A percentile compares a stretch with the other conserved stretches of the same genome.
Evolutionary conservation across 305 asterid genomes (phyloP).

Genomic region (Ajuga reptans): DNA sequence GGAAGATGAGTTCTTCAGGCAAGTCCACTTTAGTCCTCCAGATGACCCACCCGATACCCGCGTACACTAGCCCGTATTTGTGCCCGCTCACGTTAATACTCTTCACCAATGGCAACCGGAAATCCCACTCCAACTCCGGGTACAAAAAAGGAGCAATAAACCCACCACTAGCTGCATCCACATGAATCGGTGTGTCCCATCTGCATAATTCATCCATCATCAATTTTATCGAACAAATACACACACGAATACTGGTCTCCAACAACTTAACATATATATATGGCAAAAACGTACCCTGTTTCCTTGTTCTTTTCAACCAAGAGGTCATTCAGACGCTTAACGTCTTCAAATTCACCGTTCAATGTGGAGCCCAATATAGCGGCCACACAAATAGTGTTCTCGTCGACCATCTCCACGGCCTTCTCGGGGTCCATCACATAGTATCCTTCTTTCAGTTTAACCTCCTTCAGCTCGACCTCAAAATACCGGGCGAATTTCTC

Average conservation of each 20-base stretch:
- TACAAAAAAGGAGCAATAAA: constrained; percentile 42
- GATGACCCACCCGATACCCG: constrained; percentile 48
- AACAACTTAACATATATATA: too few species aligned
- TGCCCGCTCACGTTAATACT: constrained; percentile 42
- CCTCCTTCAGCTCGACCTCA: constrained; percentile 53
- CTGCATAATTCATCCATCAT: too few species aligned
- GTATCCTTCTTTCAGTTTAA: constrained; percentile 41
- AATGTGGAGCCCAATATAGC: constrained; percentile 54
- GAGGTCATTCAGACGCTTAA: constrained; percentile 41
- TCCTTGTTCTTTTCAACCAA: constrained; percentile 31
- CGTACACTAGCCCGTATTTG: constrained; percentile 42
- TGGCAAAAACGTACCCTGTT: constrained; percentile 28
- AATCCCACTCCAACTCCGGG: constrained; percentile 49
- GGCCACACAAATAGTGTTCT: constrained; percentile 56
- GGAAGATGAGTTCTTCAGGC: constrained; percentile 44
- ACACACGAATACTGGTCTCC: too few species aligned
- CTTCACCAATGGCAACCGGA: constrained; percentile 40
- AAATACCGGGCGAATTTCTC: constrained; percentile 56
- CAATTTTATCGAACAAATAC: too few species aligned
- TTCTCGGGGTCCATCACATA: constrained; percentile 50
- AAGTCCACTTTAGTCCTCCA: constrained; percentile 39
- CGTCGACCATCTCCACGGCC: constrained; percentile 57
- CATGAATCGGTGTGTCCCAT: constrained; percentile 51
- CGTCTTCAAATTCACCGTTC: constrained; percentile 54
- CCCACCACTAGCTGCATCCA: constrained; percentile 60